Conservation (phyloP, 1,284 basidiomycete species). For the Inonotus hispidus region DNA sequence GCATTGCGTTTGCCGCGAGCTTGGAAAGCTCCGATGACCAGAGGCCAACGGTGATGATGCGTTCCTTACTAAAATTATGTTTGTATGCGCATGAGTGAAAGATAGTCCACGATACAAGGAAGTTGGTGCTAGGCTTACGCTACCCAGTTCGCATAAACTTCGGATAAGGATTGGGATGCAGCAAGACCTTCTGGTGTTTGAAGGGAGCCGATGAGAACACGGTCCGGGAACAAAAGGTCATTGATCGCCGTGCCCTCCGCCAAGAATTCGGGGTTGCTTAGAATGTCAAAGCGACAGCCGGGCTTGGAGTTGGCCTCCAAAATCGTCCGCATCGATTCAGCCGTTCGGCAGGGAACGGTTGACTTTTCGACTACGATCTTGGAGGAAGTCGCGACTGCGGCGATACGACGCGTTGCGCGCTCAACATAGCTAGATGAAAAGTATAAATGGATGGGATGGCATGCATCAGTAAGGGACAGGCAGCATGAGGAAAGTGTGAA, state of each 20-base stretch:
- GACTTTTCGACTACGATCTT: constrained; percentile 99
- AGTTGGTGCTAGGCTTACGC: constrained; percentile 51
- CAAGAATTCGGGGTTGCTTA: constrained; percentile 99
- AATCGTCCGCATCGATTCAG: constrained; percentile 98
- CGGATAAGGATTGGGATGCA: constrained; percentile 73
- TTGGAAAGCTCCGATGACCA: constrained; percentile 99
- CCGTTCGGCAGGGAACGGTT: constrained; percentile 97
- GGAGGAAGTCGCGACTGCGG: constrained; percentile 81
- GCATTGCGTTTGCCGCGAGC: constrained; percentile 98
- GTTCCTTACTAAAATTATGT: constrained; percentile 48
- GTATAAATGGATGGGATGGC: background rate
- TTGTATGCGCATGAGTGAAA: background rate
- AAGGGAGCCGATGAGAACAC: constrained; percentile 95
- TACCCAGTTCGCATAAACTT: constrained; percentile 96
- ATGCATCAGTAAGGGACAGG: constrained; percentile 18
- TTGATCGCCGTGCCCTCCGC: constrained; percentile 95
- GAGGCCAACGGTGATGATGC: constrained; percentile 90
- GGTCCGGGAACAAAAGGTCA: constrained; percentile 88
- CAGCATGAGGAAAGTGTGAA: background rate
- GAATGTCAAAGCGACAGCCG: constrained; percentile 91
- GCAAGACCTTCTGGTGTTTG: constrained; percentile 80
- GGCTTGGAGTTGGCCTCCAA: constrained; percentile 96
- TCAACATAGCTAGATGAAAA: constrained; percentile 77
- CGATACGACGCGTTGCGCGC: constrained; percentile 93
- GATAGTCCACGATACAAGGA: too few species aligned